Base-by-base conservation (phyloP, 257 asterid species). In the Primulina huaijiensis region DNA sequence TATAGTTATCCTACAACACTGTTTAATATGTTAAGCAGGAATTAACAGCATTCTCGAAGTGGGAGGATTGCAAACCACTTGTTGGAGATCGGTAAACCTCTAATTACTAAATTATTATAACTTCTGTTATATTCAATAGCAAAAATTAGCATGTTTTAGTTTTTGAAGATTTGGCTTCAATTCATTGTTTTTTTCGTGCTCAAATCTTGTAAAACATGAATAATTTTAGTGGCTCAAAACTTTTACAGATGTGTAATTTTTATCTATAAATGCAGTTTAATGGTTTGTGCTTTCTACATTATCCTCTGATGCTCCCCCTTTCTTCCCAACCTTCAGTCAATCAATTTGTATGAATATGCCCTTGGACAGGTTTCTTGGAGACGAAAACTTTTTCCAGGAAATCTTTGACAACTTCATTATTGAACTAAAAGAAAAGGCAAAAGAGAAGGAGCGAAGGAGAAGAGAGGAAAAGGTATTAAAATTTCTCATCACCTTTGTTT, bases 391-490 rank as follows among this genome's bases (percentile, higher is more conserved):
- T 68, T 78, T 89, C 60, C 81, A 37, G 67, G 97, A 88, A 77
- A 79, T 82, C 21, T 94, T 91, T 70, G 78, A 84, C 69, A 88
- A 81, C 68, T 82, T 89, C 68, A 71, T 85, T 58, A 63, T 65
- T 62, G 92, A 87, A 27, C 86, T 82, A 9, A 91, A 87, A 81
- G 98, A 77, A 60, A 89, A 81, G 84, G 85, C 85, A 34, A 93
- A 85, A 77, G 96, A 89, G 72, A 93, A 86, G 82, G 97, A 93
- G 67, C 76, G 92, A 29, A 89, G 74, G 83, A 89, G 92, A n/a
- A 87, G 84, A 84, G 97, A 91, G 64, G 96, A 86, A 52, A 94
- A 87, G 90, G 97, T 88, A 76, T 43, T 69, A 74, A 57, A 66
- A 19, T 58, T 38, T 63, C 43, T 72, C 5, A 59, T 74, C 38